Evolutionary conservation across 768 basidiomycete species (phyloP), one percentile per base, ranked within the genome.

Genomic region (Roridomyces roridus): DNA sequence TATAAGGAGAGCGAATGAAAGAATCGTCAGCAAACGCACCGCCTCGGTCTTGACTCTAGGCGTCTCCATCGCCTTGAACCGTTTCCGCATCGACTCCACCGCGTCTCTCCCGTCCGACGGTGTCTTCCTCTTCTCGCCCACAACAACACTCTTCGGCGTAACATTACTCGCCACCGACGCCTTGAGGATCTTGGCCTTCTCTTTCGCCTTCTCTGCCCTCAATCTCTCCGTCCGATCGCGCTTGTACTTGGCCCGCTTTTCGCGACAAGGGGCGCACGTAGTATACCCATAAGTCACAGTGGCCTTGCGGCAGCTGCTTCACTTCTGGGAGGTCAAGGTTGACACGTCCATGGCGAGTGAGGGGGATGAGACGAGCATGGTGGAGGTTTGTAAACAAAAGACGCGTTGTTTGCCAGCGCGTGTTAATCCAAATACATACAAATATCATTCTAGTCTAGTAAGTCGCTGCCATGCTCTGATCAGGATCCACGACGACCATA

Each of bases 401-500:
- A n/a, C n/a, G n/a, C n/a, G n/a, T n/a, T n/a, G n/a, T n/a, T n/a
- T n/a, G n/a, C n/a, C n/a, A n/a, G n/a, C n/a, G n/a, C n/a, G n/a
- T n/a, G n/a, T n/a, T 31, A 31, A 31, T 31, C 7, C 14, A 14
- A 31, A 31, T 14, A 31, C 7, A 14, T 6, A 31, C 14, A 7
- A 7, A 31, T 31, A 31, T 7, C 29, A 7, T 31, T 31, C 6
- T 34, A n/a, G 11, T 34, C 31, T 34, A 34, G 20, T 44, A 44
- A n/a, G 42, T 24, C 9, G 20, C 24, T 18, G 26, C 11, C 55
- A 58, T 57, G 44, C 54, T 54, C 42, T 61, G 55, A 21, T 62
- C 56, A 42, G 63, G 57, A 47, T 75, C 68, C 12, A 73, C 68
- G 25, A 73, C 53, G 9, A 70, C 69, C 6, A 67, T 60, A 18